Conservation (phyloP, 2,329 filamentous ascomycete species). For the Penicillium sp. region DNA sequence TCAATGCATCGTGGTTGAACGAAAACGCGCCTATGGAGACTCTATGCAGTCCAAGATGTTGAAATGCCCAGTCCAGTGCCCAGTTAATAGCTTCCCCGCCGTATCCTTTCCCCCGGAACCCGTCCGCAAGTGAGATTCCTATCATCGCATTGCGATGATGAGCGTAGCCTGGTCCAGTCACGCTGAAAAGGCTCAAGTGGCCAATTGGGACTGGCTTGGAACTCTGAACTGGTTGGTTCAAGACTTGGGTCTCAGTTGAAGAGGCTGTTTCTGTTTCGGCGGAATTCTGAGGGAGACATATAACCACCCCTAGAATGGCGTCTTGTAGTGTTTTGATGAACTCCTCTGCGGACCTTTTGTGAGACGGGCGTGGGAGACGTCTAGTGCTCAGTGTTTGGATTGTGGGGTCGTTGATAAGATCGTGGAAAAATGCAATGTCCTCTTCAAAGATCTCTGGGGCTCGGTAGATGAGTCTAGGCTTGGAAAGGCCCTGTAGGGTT, state of each 20-base stretch:
- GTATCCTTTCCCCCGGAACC: conserved; percentile 3
- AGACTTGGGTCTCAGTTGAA: neutral
- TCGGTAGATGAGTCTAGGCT: conserved; percentile 10
- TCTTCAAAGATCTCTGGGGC: conserved; percentile 10
- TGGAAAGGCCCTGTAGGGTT: neutral
- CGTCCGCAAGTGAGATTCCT: conserved; percentile 2
- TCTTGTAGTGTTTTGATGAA: neutral
- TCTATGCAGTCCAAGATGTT: conserved; percentile 6
- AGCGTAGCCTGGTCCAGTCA: neutral
- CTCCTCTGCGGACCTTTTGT: neutral
- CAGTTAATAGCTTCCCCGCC: conserved; percentile 13
- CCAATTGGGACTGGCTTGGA: neutral
- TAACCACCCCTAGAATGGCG: neutral
- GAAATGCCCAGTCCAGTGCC: conserved; percentile 12
- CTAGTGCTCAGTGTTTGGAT: conserved; percentile 1
- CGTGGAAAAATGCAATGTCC: conserved; percentile 9
- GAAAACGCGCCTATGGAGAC: conserved; percentile 3
- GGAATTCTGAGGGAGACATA: neutral
- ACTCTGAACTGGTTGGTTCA: neutral
- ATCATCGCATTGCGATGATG: conserved; percentile 4
- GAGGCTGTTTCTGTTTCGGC: neutral
- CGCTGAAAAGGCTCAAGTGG: neutral
- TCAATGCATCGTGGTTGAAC: conserved; percentile 5
- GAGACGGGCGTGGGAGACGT: neutral
- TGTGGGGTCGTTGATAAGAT: conserved; percentile 1